Base-by-base conservation (phyloP, 441 rosid species). In the Populus hybrid region DNA sequence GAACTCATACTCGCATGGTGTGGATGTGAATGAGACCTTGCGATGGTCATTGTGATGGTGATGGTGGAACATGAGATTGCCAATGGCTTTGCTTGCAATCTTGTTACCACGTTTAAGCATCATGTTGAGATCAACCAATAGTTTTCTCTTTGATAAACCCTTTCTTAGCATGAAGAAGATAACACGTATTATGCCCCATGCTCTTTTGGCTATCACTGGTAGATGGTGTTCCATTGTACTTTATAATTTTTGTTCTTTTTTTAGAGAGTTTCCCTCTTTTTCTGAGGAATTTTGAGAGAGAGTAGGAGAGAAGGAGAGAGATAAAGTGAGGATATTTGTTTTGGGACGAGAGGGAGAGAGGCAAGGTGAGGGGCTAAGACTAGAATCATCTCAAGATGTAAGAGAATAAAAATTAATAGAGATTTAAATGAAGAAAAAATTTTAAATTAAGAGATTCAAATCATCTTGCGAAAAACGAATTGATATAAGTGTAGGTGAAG, bases 51-150 rank as follows among this genome's bases (percentile, higher is more conserved):
- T 18, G 84, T 76, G 75, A 85, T 83, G 69, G 85, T 38, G 88
- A 87, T 83, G 88, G 84, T 86, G 88, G 89, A 83, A 84, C 77
- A 90, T 86, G 83, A 93, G 92, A 77, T 87, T 89, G 69, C 88
- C 84, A 12, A 91, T 82, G 81, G 94, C 94, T 81, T 90, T 94
- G 38, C 86, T 67, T 59, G 92, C 91, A 71, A 88, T 76, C 78
- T 82, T 82, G 82, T 93, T 92, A 83, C 98, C 95, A 4, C 97
- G 93, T 76, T 92, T 92, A 74, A 93, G 87, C 83, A 90, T 77
- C 80, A 90, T 71, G 88, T 86, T 89, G 81, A 93, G 88, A 78
- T 93, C 95, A 21, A 91, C 80, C 69, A 92, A 74, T 80, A 89
- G 89, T 63, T 87, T 94, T n/a, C 90, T 89, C 82, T 90, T 93